Evolutionary conservation across 2,329 filamentous ascomycete species (phyloP), one percentile per base, ranked within the genome.

Genomic region (Leptographium flavum): DNA sequence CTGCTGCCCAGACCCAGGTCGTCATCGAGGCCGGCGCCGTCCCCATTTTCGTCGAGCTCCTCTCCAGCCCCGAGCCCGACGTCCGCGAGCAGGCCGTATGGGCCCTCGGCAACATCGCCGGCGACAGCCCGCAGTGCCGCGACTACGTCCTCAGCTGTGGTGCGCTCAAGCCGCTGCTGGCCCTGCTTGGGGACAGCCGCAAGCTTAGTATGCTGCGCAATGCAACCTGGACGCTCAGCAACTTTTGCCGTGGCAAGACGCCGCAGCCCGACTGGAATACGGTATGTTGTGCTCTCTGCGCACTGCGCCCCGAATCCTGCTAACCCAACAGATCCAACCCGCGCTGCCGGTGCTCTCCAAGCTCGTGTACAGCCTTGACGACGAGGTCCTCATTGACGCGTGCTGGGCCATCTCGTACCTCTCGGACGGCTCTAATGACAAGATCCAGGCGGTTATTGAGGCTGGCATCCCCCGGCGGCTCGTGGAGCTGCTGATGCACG

Each of bases 401-500:
- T 98, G 92, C 79, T 98, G 92, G 92, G 92, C 92, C 50, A 96
- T 98, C 59, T 96, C 90, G 1, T 98, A 98, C 61, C 79, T 98
- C 19, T 96, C 92, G 3, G 92, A 98, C 64, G 92, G 92, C 37
- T 86, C 88, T 57, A 98, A 98, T 63, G 92, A 98, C 60, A 98
- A 98, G 73, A 98, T 98, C 53, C 92, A 98, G 67, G 90, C 92
- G 39, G 92, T 98, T 46, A 96, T 98, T 57, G 92, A 98, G 69
- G 92, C 90, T 38, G 90, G 92, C 54, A 98, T 98, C 52, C 92
- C 92, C 50, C 88, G 92, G 53, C 83, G 92, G 51, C 79, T 98
- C 8, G 92, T 98, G 5, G 92, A 98, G 72, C 77, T 98, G 46
- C 77, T 98, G 53, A 95, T 95, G 83, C 92, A 98, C 61, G 87